Base-by-base conservation (phyloP, 2,329 filamentous ascomycete species). In the Graphiopsis chlorocephala region DNA sequence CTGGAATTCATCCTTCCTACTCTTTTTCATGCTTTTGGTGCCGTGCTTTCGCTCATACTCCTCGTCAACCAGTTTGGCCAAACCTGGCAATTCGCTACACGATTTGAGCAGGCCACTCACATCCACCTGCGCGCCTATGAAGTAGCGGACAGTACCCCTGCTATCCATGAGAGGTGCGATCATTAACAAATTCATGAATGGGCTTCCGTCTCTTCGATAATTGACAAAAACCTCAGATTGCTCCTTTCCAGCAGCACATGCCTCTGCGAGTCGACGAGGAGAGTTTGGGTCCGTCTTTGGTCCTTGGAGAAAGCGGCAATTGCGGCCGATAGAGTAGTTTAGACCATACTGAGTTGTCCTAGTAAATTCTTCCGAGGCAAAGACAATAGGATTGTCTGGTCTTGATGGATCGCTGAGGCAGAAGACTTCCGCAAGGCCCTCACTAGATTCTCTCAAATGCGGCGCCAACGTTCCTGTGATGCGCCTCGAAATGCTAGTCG, bases 241-340 rank as follows among this genome's bases (percentile, higher is more conserved):
- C 70, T 93, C 90, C 69, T 85, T 83, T n/a, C 88, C 88, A 1
- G 82, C 84, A 8, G 81, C 75, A 12, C 90, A 77, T 29, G 86
- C 87, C 47, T 89, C 84, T 33, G 84, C 81, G 12, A 93, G 79
- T 61, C 91, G 82, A 62, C 81, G 77, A 0, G 90, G 81, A 59
- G 87, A 90, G 66, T 84, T 82, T 0, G 80, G 81, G 68, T 89
- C 89, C 6, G 90, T 92, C 70, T 85, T 85, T 0, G 90, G 90
- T 0, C 91, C 90, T 74, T 93, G 90, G 1, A 93, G 83, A 71
- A 93, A 93, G 8, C 90, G 86, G 70, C 90, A 93, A 68, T 93
- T 93, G 33, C 89, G 86, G 0, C 90, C 90, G 20, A 93, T 84
- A 3, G 88, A 85, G 72, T 93, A 91, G 64, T 82, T 84, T 78